These are phyloP conservation scores for Stenogyne calaminthoides DNA, from an alignment of 305 asterid genomes.

Conservation along the genomic window DNA sequence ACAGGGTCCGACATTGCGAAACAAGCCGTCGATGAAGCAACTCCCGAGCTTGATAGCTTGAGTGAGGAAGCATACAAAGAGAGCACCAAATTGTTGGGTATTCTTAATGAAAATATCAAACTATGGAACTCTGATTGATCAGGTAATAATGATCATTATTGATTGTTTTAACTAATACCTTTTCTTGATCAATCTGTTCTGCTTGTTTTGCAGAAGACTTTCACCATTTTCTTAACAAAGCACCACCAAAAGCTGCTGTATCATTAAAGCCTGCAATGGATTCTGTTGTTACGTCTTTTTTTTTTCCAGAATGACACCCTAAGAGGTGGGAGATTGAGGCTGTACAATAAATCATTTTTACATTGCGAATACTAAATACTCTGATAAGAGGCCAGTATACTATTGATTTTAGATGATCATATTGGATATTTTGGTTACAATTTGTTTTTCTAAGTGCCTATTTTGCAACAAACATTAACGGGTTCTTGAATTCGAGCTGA, in stretches of 20 bases:
- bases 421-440: too few species aligned
- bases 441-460: too few species aligned
- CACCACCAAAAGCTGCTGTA: too few species aligned
- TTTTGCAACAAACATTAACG: too few species aligned
- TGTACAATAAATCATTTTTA: too few species aligned
- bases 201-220: not conserved
- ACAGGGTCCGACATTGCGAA: constrained; percentile 73
- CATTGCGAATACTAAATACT: too few species aligned
- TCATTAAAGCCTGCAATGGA: not conserved
- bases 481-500: too few species aligned
- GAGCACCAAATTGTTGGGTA: constrained; percentile 73
- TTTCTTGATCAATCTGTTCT: not conserved
- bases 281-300: not conserved
- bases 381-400: too few species aligned
- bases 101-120: constrained; percentile 73
- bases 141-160: constrained; percentile 31
- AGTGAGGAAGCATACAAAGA: constrained; percentile 65
- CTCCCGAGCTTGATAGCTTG: constrained; percentile 55
- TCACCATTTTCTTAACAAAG: too few species aligned
- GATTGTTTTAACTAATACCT: not conserved
- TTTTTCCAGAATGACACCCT: too few species aligned
- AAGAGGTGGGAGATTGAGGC: too few species aligned
- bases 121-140: constrained; percentile 34
- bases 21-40: constrained; percentile 82
- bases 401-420: too few species aligned